Conservation (phyloP, 768 basidiomycete species). For the Kwoniella sp. region DNA sequence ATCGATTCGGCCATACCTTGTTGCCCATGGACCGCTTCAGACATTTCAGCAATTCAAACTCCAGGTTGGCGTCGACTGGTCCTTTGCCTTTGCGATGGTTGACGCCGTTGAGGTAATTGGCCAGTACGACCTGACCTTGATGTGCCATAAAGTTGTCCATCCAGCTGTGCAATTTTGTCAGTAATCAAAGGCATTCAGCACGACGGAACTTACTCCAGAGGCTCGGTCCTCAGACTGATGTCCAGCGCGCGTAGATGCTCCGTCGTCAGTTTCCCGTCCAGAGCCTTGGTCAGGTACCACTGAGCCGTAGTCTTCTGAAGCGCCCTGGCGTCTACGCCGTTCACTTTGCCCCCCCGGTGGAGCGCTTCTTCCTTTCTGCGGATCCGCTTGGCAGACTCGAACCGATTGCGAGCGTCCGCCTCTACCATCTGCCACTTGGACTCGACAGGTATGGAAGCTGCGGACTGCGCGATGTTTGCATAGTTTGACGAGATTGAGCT, state of each 20-base stretch:
- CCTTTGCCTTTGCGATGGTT: conserved; percentile 49
- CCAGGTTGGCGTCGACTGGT: conserved; percentile 65
- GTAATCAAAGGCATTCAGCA: not conserved
- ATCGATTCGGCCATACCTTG: conserved; percentile 29
- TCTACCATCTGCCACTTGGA: conserved; percentile 91
- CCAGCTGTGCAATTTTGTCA: conserved; percentile 21
- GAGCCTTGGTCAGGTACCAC: conserved; percentile 87
- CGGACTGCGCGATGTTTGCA: conserved; percentile 10
- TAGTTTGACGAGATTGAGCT: conserved; percentile 18
- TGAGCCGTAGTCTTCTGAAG: conserved; percentile 66
- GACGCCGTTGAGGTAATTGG: conserved; percentile 28
- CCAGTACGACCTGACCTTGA: conserved; percentile 38
- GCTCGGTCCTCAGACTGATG: conserved; percentile 70
- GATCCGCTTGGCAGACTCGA: conserved; percentile 57
- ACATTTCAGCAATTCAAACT: conserved; percentile 85
- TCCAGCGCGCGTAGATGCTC: conserved; percentile 73
- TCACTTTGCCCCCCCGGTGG: conserved; percentile 52
- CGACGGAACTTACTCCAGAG: conserved; percentile 60
- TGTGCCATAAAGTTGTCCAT: conserved; percentile 31
- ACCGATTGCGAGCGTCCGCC: conserved; percentile 72
- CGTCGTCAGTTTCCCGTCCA: conserved; percentile 76
- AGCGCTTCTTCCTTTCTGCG: conserved; percentile 54
- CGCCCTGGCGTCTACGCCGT: conserved; percentile 49
- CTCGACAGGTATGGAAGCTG: conserved; percentile 59
- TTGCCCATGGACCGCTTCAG: conserved; percentile 75